Conservation (phyloP, 2,329 filamentous ascomycete species). For the Penicillium sp. region DNA sequence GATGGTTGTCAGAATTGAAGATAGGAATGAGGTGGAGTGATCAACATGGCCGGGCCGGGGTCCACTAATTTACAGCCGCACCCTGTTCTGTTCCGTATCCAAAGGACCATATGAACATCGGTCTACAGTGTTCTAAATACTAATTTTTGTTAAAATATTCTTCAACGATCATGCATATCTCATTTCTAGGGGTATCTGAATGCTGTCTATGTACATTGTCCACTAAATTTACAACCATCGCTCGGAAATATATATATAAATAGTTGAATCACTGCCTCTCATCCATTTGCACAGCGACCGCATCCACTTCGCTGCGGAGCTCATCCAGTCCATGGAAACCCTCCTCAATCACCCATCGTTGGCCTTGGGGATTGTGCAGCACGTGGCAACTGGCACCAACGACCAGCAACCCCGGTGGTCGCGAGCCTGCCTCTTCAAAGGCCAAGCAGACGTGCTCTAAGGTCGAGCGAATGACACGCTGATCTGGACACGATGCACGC, state of each 20-base stretch:
- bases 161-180: conserved; percentile 2
- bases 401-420: conserved; percentile 84
- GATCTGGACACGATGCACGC: conserved; percentile 88
- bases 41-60: conserved; percentile 3
- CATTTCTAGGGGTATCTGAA: conserved; percentile 21
- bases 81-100: background rate
- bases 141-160: background rate
- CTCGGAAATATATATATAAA: conserved; percentile 6
- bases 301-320: conserved; percentile 32
- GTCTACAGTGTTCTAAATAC: background rate
- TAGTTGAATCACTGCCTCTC: conserved; percentile 11
- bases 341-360: conserved; percentile 82
- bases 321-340: conserved; percentile 73
- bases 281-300: conserved; percentile 8
- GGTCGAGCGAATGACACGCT: conserved; percentile 86
- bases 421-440: conserved; percentile 82
- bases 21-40: conserved; percentile 11
- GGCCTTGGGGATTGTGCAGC: conserved; percentile 58
- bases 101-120: background rate
- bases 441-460: conserved; percentile 75
- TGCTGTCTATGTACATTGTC: conserved; percentile 22
- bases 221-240: conserved; percentile 2
- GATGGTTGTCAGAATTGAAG: conserved; percentile 2
- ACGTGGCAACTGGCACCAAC: conserved; percentile 82
- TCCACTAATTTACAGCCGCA: conserved; percentile 7